These are phyloP conservation scores for Rhodotorula sp. DNA, from an alignment of 1,284 basidiomycete species.

Conservation along the genomic window DNA sequence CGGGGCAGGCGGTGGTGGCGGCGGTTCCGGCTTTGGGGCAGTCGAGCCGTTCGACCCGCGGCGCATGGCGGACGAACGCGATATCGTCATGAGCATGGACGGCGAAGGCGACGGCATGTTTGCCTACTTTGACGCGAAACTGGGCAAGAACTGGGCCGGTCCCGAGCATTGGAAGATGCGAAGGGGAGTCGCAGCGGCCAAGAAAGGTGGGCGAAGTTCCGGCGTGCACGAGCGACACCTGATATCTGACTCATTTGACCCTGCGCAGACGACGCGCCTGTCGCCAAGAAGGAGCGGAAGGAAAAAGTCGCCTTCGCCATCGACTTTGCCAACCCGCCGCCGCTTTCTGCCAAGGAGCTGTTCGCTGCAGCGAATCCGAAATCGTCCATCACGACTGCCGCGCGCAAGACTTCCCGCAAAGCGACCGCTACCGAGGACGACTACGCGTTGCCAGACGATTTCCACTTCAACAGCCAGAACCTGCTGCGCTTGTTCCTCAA, in stretches of 20 bases:
- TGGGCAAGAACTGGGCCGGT: constrained; percentile 96
- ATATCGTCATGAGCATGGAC: constrained; percentile 69
- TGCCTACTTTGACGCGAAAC: constrained; percentile 84
- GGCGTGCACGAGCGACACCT: too few relatives aligned
- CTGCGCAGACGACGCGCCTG: background rate
- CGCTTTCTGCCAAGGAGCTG: constrained; percentile 65
- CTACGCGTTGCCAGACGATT: constrained; percentile 88
- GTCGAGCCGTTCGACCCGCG: constrained; percentile 77
- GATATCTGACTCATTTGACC: background rate
- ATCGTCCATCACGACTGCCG: constrained; percentile 25
- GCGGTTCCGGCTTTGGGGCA: constrained; percentile 48
- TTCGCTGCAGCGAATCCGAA: constrained; percentile 71
- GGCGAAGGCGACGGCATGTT: constrained; percentile 66
- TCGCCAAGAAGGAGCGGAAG: constrained; percentile 10
- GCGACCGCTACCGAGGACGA: constrained; percentile 62
- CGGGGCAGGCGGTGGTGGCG: constrained; percentile 2
- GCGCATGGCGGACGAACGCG: constrained; percentile 67
- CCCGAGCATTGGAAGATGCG: constrained; percentile 95
- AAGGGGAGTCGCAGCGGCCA: constrained; percentile 15
- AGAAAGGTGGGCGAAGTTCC: constrained; percentile 19
- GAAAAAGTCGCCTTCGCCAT: constrained; percentile 87
- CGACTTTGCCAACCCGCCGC: constrained; percentile 68
- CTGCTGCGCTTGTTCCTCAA: constrained; percentile 91
- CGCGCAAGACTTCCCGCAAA: constrained; percentile 37
- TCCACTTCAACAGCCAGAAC: constrained; percentile 90